Percentiles rank a stretch among this genome's conserved stretches.
Evolutionary conservation across 257 asterid species (phyloP).

Genomic region (Leptodermis oblonga): DNA sequence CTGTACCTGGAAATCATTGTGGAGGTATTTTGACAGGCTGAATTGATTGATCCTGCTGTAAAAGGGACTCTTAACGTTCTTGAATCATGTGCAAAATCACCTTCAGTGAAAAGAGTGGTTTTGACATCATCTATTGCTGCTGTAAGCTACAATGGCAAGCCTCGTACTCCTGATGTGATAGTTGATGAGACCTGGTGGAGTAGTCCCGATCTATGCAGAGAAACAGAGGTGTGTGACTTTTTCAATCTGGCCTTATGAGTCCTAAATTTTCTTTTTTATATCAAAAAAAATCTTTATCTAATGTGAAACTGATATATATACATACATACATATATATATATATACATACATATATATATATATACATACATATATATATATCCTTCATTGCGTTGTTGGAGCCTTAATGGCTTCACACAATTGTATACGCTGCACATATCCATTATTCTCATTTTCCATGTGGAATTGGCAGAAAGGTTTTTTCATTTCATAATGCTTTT

Average conservation of each 20-base stretch:
- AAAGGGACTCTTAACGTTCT: slow-evolving; percentile 84
- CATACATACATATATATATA: no score
- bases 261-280: no score
- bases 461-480: no score
- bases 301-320: no score
- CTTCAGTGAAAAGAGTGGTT: slow-evolving; percentile 57
- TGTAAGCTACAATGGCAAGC: slow-evolving; percentile 45
- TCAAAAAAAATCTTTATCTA: no score
- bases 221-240: slow-evolving; percentile 35
- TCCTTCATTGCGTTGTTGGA: no score
- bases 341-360: no score
- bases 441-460: no score
- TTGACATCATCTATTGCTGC: slow-evolving; percentile 80
- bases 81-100: slow-evolving; percentile 54
- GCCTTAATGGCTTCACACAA: no score
- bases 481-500: no score
- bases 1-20: neutral
- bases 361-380: no score
- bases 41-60: slow-evolving; percentile 73
- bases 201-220: slow-evolving; percentile 46
- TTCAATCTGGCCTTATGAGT: neutral
- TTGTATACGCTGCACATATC: no score
- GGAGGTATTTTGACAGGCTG: slow-evolving; percentile 39
- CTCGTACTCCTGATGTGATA: slow-evolving; percentile 63
- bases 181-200: slow-evolving; percentile 78